Evolutionary conservation across 805 yeast species (phyloP), one percentile per base, ranked within the genome.

Genomic region (Tetrapisispora pingtungensis): DNA sequence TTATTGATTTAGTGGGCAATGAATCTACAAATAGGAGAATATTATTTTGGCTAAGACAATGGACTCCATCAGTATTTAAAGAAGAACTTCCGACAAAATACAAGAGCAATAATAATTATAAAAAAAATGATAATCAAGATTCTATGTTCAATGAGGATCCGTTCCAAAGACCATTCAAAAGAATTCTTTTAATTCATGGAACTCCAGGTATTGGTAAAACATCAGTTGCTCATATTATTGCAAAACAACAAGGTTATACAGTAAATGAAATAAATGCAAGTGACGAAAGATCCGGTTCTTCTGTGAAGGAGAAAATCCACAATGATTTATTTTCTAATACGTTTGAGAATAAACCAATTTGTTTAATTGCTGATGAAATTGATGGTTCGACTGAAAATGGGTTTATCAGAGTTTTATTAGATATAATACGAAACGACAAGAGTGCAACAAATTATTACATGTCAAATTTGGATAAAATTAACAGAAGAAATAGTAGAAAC

Each of bases 161-260:
- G 1, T 68, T 73, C 34, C 69, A 73, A 26, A 66, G 89, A 44
- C 89, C 89, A 0, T 66, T 61, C 14, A 72, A 73, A 42, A 81
- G 77, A 50, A 71, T 93, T 0, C 58, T 93, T 18, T 66, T 93
- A 34, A 73, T 93, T 10, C 87, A 82, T 58, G 98, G 98, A 0
- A 93, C 96, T 0, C 88, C 96, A 0, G 98, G 98, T 1, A 72
- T 83, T 15, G 98, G 98, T 10, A 90, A 90, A 58, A 89, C 97
- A 0, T 77, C 93, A 0, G 80, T 88, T 1, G 86, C 90, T 0
- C 96, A 89, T 56, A 76, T 87, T 1, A 73, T 88, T 32, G 93
- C 96, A 3, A 72, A 71, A 38, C 95, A 85, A 50, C 74, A 84
- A 33, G 95, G 95, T 0, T 90, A 84, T 59, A 77, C 79, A 38